A percentile compares a stretch with the other conserved stretches of the same genome.
These are phyloP conservation scores for Fusarium musae DNA, from an alignment of 2,329 filamentous ascomycete species.

Conservation along the genomic window DNA sequence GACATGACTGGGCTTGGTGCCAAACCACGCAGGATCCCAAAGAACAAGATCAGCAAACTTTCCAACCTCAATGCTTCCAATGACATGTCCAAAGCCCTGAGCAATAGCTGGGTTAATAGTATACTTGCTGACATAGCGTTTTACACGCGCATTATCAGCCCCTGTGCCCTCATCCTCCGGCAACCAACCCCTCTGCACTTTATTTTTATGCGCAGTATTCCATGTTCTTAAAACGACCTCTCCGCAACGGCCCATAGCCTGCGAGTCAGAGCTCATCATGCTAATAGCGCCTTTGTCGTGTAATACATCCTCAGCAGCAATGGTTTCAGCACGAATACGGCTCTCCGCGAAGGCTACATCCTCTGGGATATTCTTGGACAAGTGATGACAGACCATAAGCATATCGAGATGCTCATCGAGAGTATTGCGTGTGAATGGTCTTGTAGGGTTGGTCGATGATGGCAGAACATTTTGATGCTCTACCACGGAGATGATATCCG, in stretches of 20 bases:
- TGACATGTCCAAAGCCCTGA: constrained; percentile 87
- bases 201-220: constrained; percentile 99
- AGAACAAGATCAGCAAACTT: constrained; percentile 91
- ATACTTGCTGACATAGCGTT: constrained; percentile 94
- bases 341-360: constrained; percentile 96
- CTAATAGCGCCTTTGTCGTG: constrained; percentile 95
- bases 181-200: constrained; percentile 80
- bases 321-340: constrained; percentile 94
- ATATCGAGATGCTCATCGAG: constrained; percentile 97
- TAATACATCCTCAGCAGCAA: constrained; percentile 94
- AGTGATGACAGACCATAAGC: constrained; percentile 97
- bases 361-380: constrained; percentile 92
- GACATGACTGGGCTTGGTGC: constrained; percentile 82
- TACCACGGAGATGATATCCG: constrained; percentile 94
- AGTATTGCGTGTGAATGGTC: constrained; percentile 91
- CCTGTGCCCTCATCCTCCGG: constrained; percentile 81
- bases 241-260: constrained; percentile 96
- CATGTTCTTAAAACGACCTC: constrained; percentile 94
- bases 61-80: constrained; percentile 88
- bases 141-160: constrained; percentile 92
- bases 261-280: constrained; percentile 97
- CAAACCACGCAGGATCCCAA: constrained; percentile 88
- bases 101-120: constrained; percentile 93
- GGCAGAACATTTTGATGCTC: constrained; percentile 90
- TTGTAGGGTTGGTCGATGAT: constrained; percentile 90